Evolutionary conservation across 2,329 filamentous ascomycete species (phyloP), one percentile per base, ranked within the genome.

Genomic region (Aureobasidium zeae): DNA sequence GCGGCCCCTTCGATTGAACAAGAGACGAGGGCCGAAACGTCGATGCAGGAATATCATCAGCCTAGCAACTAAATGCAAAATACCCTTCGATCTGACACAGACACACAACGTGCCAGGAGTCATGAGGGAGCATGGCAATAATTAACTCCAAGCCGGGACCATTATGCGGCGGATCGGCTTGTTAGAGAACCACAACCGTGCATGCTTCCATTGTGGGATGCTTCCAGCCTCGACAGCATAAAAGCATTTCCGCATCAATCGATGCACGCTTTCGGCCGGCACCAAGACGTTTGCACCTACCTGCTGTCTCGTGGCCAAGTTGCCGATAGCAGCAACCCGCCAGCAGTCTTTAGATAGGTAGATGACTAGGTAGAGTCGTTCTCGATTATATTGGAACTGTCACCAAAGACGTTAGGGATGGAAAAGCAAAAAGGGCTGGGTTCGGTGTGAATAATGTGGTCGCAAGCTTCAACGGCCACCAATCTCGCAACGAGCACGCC

Each of bases 81-180:
- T 43, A 43, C 39, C 38, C 25, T 43, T 43, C 26, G 39, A 34
- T 43, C 39, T 43, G 39, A 43, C 39, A 43, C 43, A 37, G 43
- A 38, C 33, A n/a, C n/a, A 38, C 33, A 45, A 37, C 43, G 33
- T 37, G 32, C 32, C 13, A 36, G 33, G 33, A 38, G 43, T 45
- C 43, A 37, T 45, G 26, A 45, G 43, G n/a, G 39, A 43, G 33
- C 33, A 45, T 45, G 43, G 43, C 43, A 45, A 45, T 45, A 37
- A 45, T 45, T 31, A 44, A 34, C 31, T 26, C 25, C 29, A 31
- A 45, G 34, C 43, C 43, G 33, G 43, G 43, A 34, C 43, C 43
- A 36, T 36, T n/a, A 15, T 30, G 42, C 31, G 31, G 33, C 19
- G 20, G 20, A 24, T 17, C 19, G 33, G n/a, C n/a, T 15, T 36